Evolutionary conservation across 208 protist species (phyloP).

Genomic region (Trypanosoma caninum): DNA sequence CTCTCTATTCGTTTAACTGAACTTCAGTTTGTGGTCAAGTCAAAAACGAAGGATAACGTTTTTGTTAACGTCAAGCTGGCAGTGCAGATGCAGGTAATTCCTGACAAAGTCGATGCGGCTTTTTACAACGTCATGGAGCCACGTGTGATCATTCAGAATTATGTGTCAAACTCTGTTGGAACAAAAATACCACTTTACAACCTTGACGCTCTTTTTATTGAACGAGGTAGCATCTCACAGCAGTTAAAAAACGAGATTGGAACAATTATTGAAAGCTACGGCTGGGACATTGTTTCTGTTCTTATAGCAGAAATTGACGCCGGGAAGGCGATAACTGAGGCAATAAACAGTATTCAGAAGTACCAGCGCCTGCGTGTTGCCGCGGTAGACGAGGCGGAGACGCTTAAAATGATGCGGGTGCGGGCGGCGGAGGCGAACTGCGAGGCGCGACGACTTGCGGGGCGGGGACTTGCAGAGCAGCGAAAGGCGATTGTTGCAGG

Average conservation of each 20-base stretch:
- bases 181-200: slow-evolving; percentile 72
- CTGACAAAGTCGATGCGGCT: slow-evolving; percentile 30
- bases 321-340: slow-evolving; percentile 39
- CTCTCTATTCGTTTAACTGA: slow-evolving; percentile 53
- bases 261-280: slow-evolving; percentile 50
- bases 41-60: slow-evolving; percentile 90
- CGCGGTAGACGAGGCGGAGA: slow-evolving; percentile 71
- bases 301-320: slow-evolving; percentile 81
- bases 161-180: slow-evolving; percentile 70
- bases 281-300: slow-evolving; percentile 64
- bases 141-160: slow-evolving; percentile 41
- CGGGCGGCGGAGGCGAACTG: slow-evolving; percentile 71
- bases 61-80: slow-evolving; percentile 56
- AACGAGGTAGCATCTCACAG: slow-evolving; percentile 71
- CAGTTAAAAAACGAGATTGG: slow-evolving; percentile 69
- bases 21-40: slow-evolving; percentile 35
- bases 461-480: slow-evolving; percentile 56
- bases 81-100: slow-evolving; percentile 56
- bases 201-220: slow-evolving; percentile 74
- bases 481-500: slow-evolving; percentile 70
- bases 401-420: slow-evolving; percentile 62
- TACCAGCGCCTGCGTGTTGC: slow-evolving; percentile 70
- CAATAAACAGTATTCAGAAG: slow-evolving; percentile 79
- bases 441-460: slow-evolving; percentile 55
- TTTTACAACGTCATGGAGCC: slow-evolving; percentile 51